Conservation (phyloP, 208 protist genomes). For the Acanthamoeba castellanii region DNA sequence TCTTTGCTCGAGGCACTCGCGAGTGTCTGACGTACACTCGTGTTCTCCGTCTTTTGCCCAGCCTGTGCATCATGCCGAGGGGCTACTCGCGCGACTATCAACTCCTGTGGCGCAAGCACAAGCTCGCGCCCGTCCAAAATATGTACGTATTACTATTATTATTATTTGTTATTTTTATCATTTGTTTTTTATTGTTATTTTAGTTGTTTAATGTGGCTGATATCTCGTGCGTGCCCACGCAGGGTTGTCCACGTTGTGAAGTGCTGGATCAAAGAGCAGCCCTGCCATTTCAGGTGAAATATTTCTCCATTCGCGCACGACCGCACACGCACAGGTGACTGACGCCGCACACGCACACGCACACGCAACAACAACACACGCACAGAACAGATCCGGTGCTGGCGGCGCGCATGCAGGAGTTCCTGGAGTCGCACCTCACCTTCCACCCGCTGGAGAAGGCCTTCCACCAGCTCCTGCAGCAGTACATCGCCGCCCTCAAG, state of each 20-base stretch:
- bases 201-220: too few relatives aligned
- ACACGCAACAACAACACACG: too few relatives aligned
- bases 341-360: background rate
- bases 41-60: too few relatives aligned
- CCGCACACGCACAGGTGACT: background rate
- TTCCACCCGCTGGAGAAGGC: background rate
- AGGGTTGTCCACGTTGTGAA: conserved; percentile 1
- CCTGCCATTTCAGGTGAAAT: background rate
- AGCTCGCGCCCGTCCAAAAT: background rate
- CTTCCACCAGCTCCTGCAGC: background rate
- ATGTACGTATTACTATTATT: background rate
- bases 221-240: too few relatives aligned
- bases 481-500: background rate
- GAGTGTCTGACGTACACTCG: too few relatives aligned
- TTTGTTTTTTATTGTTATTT: too few relatives aligned
- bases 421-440: conserved; percentile 2
- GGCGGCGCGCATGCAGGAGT: background rate
- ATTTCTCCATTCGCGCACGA: background rate
- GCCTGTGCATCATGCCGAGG: background rate
- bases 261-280: conserved; percentile 12
- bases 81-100: conserved; percentile 35
- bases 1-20: background rate
- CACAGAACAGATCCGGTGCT: background rate
- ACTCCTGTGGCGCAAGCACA: conserved; percentile 26
- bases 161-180: too few relatives aligned